phyloP scores from a whole-genome alignment of 1,284 basidiomycete genomes.

The Cystobasidium pallidum region DNA sequence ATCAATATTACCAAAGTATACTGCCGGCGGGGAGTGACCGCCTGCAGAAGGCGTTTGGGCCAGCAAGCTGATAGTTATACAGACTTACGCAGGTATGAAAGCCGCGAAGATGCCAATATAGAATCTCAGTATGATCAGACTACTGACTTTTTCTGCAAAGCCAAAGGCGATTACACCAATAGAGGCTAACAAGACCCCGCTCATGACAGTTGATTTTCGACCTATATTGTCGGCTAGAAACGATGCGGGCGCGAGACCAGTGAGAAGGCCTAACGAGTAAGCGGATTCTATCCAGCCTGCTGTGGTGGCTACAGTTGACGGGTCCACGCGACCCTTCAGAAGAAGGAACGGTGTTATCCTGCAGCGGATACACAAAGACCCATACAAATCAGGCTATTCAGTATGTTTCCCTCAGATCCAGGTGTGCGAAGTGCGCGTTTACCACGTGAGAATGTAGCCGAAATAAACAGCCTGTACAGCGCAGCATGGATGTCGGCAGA shows the following conservation, averaged over 20 bases:
- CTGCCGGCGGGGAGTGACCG: too few relatives aligned
- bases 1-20: too few relatives aligned
- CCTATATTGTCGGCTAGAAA: constrained; percentile 15
- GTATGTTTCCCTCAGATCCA: too few relatives aligned
- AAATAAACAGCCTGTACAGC: constrained; percentile 30
- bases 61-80: background rate
- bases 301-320: background rate
- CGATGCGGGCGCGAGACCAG: constrained; percentile 9
- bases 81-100: constrained; percentile 30
- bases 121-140: constrained; percentile 9
- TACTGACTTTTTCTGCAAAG: constrained; percentile 4
- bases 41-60: too few relatives aligned
- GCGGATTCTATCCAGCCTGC: constrained; percentile 31
- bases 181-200: background rate
- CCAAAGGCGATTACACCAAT: constrained; percentile 20
- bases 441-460: constrained; percentile 27
- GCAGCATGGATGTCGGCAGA: too few relatives aligned
- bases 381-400: too few relatives aligned
- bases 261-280: constrained; percentile 12
- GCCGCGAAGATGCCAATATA: constrained; percentile 21
- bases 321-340: background rate
- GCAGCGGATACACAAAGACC: too few relatives aligned
- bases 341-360: constrained; percentile 25
- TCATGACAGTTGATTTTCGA: constrained; percentile 5
- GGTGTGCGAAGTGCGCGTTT: too few relatives aligned